These are phyloP conservation scores for Globisporangium alternatum DNA, from an alignment of 352 stramenopile genomes.

Conservation along the genomic window DNA sequence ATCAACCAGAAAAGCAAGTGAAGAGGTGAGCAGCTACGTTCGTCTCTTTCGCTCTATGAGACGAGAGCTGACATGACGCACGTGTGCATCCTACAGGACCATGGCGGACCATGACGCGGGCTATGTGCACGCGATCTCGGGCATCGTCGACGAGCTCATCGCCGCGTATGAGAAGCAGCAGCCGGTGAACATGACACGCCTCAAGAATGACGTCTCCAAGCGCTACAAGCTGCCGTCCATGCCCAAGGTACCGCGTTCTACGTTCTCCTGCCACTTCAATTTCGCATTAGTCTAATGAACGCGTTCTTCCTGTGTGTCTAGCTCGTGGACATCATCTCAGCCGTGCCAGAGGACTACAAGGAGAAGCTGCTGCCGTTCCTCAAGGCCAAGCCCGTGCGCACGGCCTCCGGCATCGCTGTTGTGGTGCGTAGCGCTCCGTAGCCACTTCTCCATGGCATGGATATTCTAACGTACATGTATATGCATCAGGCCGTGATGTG, in stretches of 20 bases:
- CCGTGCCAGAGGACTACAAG: conserved; percentile 91
- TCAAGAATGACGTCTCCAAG: conserved; percentile 91
- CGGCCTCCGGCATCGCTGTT: conserved; percentile 93
- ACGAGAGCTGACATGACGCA: neutral
- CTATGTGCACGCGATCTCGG: conserved; percentile 83
- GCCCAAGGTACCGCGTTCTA: conserved; percentile 57
- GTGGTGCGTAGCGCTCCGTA: conserved; percentile 47
- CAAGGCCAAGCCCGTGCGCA: conserved; percentile 95
- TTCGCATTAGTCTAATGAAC: neutral
- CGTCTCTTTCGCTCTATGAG: neutral
- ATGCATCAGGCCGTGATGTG: conserved; percentile 89
- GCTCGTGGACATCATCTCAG: conserved; percentile 95
- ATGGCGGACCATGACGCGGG: conserved; percentile 26
- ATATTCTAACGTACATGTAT: neutral
- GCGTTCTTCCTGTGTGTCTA: conserved; percentile 14
- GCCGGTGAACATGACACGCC: conserved; percentile 92
- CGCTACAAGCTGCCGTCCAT: conserved; percentile 91
- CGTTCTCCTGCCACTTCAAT: neutral
- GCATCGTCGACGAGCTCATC: conserved; percentile 92
- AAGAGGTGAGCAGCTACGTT: neutral
- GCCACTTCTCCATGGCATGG: neutral
- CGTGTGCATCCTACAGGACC: neutral
- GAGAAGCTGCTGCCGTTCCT: conserved; percentile 91
- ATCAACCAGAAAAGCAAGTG: conserved; percentile 9
- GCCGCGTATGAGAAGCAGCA: conserved; percentile 86